phyloP scores from a whole-genome alignment of 139 green algal species.

The Pedinophyceae sp. region DNA sequence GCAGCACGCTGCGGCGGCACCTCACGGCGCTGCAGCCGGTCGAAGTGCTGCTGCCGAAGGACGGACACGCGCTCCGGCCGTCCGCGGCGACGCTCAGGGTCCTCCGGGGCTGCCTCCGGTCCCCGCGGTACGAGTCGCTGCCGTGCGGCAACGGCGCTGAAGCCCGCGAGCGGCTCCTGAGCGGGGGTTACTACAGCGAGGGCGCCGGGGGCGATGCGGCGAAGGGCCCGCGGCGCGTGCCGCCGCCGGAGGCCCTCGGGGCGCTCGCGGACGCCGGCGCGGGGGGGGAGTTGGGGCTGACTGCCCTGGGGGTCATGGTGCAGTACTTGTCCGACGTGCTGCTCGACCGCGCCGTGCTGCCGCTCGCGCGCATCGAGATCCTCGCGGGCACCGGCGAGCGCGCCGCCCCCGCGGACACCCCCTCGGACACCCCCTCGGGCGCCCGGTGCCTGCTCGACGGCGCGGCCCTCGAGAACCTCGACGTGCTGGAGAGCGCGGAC shows the following conservation, averaged over 20 bases:
- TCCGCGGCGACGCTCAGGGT: constrained; percentile 17
- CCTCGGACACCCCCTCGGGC: neutral
- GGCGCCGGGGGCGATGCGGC: neutral
- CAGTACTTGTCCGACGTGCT: constrained; percentile 44
- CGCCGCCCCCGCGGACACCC: neutral
- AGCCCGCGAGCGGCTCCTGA: neutral
- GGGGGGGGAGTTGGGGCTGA: constrained; percentile 1
- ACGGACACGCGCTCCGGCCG: constrained; percentile 9
- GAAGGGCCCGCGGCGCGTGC: neutral
- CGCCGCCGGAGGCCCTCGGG: neutral
- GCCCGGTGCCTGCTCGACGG: constrained; percentile 53
- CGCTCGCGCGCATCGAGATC: constrained; percentile 32
- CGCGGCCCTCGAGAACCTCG: constrained; percentile 80
- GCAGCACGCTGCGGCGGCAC: constrained; percentile 45
- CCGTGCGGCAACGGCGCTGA: constrained; percentile 2
- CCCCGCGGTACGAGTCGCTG: constrained; percentile 21
- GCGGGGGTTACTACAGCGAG: neutral
- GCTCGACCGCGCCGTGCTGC: constrained; percentile 57
- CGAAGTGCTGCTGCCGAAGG: constrained; percentile 57
- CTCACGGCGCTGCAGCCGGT: constrained; percentile 52
- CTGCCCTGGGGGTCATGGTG: constrained; percentile 13
- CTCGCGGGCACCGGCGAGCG: constrained; percentile 23
- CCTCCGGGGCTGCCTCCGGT: constrained; percentile 15
- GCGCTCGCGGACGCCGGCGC: neutral
- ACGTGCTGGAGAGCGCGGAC: constrained; percentile 80